Evolutionary conservation across 345 rosid species (phyloP).

Genomic region (Gossypium herbaceum): DNA sequence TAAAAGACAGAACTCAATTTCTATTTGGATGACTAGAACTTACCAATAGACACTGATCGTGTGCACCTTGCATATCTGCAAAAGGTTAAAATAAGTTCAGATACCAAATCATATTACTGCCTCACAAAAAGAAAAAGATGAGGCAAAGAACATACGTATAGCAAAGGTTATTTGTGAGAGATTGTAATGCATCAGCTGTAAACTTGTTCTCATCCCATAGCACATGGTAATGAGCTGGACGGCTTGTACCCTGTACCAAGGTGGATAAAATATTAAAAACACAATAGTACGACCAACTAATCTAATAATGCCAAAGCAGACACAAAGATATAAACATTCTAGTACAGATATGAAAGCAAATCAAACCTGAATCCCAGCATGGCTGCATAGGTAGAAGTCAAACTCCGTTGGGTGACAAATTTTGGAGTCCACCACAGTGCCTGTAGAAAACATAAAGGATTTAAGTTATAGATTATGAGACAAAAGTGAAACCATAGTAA

Average conservation of each 20-base stretch:
- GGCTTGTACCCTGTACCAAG: slow-evolving; percentile 74
- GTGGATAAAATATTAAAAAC: neutral
- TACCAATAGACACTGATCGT: slow-evolving; percentile 92
- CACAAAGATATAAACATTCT: neutral
- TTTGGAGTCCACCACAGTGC: slow-evolving; percentile 96
- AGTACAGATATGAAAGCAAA: neutral
- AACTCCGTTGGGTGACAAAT: slow-evolving; percentile 97
- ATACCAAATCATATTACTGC: neutral
- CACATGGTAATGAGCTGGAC: slow-evolving; percentile 96
- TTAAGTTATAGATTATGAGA: neutral
- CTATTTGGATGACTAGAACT: slow-evolving; percentile 11
- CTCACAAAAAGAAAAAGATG: neutral
- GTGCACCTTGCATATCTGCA: slow-evolving; percentile 96
- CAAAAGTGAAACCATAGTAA: neutral
- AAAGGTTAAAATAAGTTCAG: neutral
- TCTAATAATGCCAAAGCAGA: neutral
- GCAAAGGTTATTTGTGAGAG: slow-evolving; percentile 85
- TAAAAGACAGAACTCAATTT: no score
- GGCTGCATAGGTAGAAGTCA: slow-evolving; percentile 94
- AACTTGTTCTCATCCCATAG: slow-evolving; percentile 98
- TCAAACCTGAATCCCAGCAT: slow-evolving; percentile 94
- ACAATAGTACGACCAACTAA: neutral
- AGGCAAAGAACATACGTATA: slow-evolving; percentile 59
- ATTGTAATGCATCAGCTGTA: slow-evolving; percentile 85
- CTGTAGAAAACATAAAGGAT: slow-evolving; percentile 26